Base-by-base conservation (phyloP, 352 stramenopile species). In the Phytophthora fragariaefolia region DNA sequence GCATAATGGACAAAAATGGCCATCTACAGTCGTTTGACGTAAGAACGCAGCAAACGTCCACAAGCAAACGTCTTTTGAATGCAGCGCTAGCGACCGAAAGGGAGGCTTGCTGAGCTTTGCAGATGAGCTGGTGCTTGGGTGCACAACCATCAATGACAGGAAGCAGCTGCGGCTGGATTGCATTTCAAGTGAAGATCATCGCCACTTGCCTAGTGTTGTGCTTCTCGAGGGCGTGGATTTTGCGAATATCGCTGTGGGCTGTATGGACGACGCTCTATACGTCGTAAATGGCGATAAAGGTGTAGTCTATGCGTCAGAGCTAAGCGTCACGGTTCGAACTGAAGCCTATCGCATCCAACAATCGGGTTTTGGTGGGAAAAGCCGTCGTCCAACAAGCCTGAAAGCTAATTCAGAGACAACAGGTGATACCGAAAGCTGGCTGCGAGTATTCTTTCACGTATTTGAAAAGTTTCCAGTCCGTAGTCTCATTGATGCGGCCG, bases 401-500 rank as follows among this genome's bases (percentile, higher is more conserved):
- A 3, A 20, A 4, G 20, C 58, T 59, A 51, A 28, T 13, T 13
- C 34, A 42, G 18, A 49, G 9, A 6, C 8, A 8, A 46, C 53
- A 38, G 45, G 17, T 1, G 24, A 55, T 5, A 10, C 2, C 10
- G 34, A 34, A 49, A n/a, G 32, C 5, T 77, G 58, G 67, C 30
- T 77, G 18, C 50, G 57, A 38, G 50, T 65, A 13, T 81, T 87
- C 17, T 87, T 69, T 30, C 79, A 90, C 28, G 46, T 83, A 17
- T 88, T 81, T 52, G 81, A 90, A 24, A 88, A 90, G 38, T 90
- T 90, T 24, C 77, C 81, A 2, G 72, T 80, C 1, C 63, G 58
- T n/a, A 79, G 67, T 52, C 48, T 72, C 2, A 55, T 71, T 17
- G 61, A 73, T 22, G 42, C 62, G 28, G 28, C 69, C 4, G 45